phyloP scores from a whole-genome alignment of 2,329 filamentous ascomycete genomes.

The Nannizziopsis arthrosporioides region DNA sequence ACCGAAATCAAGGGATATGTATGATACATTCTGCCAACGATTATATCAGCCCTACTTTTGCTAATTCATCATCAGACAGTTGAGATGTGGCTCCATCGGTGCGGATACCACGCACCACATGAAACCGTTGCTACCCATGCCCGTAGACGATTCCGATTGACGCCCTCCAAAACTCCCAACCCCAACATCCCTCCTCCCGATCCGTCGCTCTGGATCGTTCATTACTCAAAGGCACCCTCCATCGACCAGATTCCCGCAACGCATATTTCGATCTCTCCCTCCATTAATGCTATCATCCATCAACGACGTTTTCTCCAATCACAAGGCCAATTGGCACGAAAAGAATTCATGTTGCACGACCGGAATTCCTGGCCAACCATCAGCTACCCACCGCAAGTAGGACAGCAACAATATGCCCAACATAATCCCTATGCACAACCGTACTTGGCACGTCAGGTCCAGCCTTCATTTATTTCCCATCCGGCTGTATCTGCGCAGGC shows the following conservation, averaged over 20 bases:
- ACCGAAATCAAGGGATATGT: conserved; percentile 61
- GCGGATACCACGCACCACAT: conserved; percentile 61
- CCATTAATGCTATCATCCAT: conserved; percentile 31
- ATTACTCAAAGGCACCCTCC: conserved; percentile 69
- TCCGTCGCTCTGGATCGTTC: conserved; percentile 76
- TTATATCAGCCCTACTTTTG: neutral
- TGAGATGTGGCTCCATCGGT: conserved; percentile 76
- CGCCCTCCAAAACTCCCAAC: conserved; percentile 57
- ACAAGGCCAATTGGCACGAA: conserved; percentile 71
- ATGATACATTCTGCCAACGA: conserved; percentile 20
- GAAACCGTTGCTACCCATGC: conserved; percentile 67
- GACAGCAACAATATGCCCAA: conserved; percentile 40
- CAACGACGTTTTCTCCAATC: conserved; percentile 51
- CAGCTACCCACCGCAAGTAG: conserved; percentile 49
- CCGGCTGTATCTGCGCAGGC: conserved; percentile 21
- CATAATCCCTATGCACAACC: conserved; percentile 34
- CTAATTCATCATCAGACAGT: conserved; percentile 49
- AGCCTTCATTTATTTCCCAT: conserved; percentile 23
- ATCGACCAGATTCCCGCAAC: conserved; percentile 60
- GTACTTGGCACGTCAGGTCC: conserved; percentile 27
- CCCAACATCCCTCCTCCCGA: conserved; percentile 62
- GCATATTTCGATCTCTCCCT: conserved; percentile 39
- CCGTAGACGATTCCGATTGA: conserved; percentile 74
- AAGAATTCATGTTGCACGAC: conserved; percentile 91
- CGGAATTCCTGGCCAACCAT: conserved; percentile 82